These are phyloP conservation scores for Penicillium paxilli DNA, from an alignment of 495 filamentous ascomycete species.

Conservation along the genomic window DNA sequence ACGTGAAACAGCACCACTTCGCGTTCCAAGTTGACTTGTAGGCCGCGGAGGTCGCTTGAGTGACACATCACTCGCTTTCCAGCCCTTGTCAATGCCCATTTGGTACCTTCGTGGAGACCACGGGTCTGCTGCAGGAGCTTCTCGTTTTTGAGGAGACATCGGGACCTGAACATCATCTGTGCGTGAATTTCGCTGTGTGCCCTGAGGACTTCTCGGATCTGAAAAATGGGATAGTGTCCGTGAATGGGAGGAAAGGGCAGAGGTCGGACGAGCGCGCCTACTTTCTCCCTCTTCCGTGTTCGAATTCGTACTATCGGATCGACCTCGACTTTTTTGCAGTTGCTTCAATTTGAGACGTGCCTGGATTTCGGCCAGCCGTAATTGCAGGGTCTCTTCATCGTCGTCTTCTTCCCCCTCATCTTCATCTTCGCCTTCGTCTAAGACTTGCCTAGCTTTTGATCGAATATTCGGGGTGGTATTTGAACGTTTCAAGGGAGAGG, in stretches of 20 bases:
- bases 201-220: conserved; percentile 26
- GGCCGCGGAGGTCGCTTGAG: conserved; percentile 67
- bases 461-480: conserved; percentile 41
- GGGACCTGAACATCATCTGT: conserved; percentile 68
- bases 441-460: conserved; percentile 30
- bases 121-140: conserved; percentile 48
- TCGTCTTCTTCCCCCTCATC: conserved; percentile 66
- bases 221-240: conserved; percentile 17
- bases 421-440: conserved; percentile 39
- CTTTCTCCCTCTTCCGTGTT: conserved; percentile 26
- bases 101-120: conserved; percentile 76
- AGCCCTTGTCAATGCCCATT: conserved; percentile 87
- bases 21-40: conserved; percentile 34
- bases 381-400: conserved; percentile 81
- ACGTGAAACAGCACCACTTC: conserved; percentile 27
- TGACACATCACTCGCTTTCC: conserved; percentile 80
- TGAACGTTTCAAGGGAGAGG: conserved; percentile 61
- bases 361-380: conserved; percentile 83
- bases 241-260: conserved; percentile 24
- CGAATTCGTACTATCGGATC: conserved; percentile 27
- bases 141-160: conserved; percentile 68
- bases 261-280: conserved; percentile 18
- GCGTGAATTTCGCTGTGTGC: conserved; percentile 11
- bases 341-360: conserved; percentile 87
- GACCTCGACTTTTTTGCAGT: conserved; percentile 60